These are phyloP conservation scores for Mycena galopus DNA, from an alignment of 768 basidiomycete genomes.

Conservation along the genomic window DNA sequence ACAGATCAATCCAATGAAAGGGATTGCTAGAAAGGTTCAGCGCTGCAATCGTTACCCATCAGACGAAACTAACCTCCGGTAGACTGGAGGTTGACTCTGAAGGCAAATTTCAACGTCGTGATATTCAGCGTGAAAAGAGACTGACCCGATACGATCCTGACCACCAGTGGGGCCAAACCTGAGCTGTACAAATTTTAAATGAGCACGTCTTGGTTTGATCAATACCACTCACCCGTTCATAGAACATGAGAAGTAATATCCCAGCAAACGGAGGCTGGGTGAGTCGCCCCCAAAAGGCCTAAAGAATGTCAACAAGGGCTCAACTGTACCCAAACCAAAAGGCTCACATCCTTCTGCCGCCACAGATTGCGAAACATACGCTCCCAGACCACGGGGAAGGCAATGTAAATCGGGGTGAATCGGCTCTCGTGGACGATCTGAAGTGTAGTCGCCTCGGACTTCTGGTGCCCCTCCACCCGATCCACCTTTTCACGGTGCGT, in stretches of 20 bases:
- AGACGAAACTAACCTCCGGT: slow-evolving; percentile 18
- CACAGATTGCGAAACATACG: slow-evolving; percentile 54
- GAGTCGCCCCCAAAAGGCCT: slow-evolving; percentile 38
- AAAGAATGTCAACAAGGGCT: neutral
- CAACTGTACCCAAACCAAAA: neutral
- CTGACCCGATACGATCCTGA: slow-evolving; percentile 55
- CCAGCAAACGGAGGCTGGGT: slow-evolving; percentile 37
- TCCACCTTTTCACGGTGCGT: slow-evolving; percentile 34
- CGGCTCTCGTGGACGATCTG: slow-evolving; percentile 35
- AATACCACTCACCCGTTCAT: slow-evolving; percentile 42
- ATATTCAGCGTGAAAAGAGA: neutral
- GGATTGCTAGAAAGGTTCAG: slow-evolving; percentile 41
- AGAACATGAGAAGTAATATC: slow-evolving; percentile 51
- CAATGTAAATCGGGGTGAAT: slow-evolving; percentile 48
- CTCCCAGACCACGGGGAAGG: slow-evolving; percentile 53
- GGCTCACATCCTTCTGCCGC: slow-evolving; percentile 48
- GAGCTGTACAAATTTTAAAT: slow-evolving; percentile 33
- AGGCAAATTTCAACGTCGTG: neutral
- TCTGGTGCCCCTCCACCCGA: slow-evolving; percentile 18
- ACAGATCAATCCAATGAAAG: slow-evolving; percentile 51
- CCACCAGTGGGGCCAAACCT: slow-evolving; percentile 51
- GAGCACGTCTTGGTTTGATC: neutral
- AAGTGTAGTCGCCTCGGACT: slow-evolving; percentile 12
- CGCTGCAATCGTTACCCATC: neutral
- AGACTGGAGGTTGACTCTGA: slow-evolving; percentile 32